Percentiles rank a stretch among this genome's conserved stretches.
These are phyloP conservation scores for Geranium rotundifolium DNA, from an alignment of 345 rosid species.

Conservation along the genomic window DNA sequence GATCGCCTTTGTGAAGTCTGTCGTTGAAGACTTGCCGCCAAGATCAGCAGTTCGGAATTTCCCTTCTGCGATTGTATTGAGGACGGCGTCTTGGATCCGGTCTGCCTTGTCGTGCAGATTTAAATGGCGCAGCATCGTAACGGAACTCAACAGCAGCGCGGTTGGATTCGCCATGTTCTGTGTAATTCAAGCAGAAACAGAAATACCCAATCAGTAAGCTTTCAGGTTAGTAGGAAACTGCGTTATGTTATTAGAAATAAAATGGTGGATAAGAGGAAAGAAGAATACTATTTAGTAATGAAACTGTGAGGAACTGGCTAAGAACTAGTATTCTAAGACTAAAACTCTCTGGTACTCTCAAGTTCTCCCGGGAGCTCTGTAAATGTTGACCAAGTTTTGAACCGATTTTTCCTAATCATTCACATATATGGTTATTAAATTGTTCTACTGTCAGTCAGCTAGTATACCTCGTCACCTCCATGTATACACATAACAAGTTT, in stretches of 20 bases:
- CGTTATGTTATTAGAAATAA: background rate
- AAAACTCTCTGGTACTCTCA: too few species aligned
- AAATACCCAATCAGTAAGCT: background rate
- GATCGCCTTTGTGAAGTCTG: conserved; percentile 85
- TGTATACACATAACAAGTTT: too few species aligned
- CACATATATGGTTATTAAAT: too few species aligned
- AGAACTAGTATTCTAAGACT: too few species aligned
- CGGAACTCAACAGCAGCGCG: conserved; percentile 75
- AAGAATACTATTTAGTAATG: too few species aligned
- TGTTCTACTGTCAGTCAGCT: too few species aligned
- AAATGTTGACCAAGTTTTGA: too few species aligned
- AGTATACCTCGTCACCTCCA: too few species aligned
- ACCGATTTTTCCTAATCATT: too few species aligned
- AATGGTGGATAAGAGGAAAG: background rate
- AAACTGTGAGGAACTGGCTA: too few species aligned
- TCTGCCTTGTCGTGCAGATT: conserved; percentile 77
- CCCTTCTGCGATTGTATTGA: conserved; percentile 77
- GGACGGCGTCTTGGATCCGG: conserved; percentile 65
- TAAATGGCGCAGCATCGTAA: conserved; percentile 81
- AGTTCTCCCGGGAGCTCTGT: too few species aligned
- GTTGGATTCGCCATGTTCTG: conserved; percentile 96
- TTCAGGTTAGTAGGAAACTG: background rate
- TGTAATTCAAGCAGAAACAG: conserved; percentile 1
- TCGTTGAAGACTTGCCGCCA: conserved; percentile 65
- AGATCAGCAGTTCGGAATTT: conserved; percentile 90